Percentiles rank a stretch among this genome's conserved stretches.
These are phyloP conservation scores for Mortierella sp. DNA, from an alignment of 371 early-diverging fungal species.

Conservation along the genomic window DNA sequence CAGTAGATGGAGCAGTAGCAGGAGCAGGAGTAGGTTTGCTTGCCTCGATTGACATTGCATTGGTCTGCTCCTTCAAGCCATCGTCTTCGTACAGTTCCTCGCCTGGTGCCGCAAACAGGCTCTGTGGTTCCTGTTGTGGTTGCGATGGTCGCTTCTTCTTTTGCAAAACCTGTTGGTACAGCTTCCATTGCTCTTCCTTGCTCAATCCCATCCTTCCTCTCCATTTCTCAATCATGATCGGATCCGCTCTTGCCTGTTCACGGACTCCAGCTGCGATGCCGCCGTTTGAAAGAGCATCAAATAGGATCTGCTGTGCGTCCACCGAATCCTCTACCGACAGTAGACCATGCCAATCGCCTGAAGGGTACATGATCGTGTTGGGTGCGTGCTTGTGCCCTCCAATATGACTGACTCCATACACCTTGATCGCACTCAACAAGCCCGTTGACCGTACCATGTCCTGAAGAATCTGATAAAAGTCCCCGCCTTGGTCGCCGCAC, in stretches of 20 bases:
- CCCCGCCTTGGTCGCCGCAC: constrained; percentile 46
- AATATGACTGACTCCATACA: constrained; percentile 50
- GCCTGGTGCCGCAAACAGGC: constrained; percentile 42
- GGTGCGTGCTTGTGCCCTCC: constrained; percentile 52
- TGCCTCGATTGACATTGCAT: constrained; percentile 30
- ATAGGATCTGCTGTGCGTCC: constrained; percentile 48
- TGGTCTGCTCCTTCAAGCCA: constrained; percentile 39
- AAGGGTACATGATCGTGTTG: constrained; percentile 54
- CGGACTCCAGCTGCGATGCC: constrained; percentile 39
- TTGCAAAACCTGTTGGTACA: constrained; percentile 27
- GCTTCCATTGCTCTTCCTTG: constrained; percentile 32
- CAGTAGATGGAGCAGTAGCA: not conserved
- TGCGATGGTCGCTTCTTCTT: constrained; percentile 13
- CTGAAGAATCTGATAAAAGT: constrained; percentile 34
- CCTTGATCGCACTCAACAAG: constrained; percentile 32
- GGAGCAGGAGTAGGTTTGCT: constrained; percentile 1
- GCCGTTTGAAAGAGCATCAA: constrained; percentile 42
- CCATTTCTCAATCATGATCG: constrained; percentile 49
- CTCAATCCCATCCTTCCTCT: constrained; percentile 43
- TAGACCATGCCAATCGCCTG: constrained; percentile 51
- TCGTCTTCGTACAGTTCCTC: constrained; percentile 49
- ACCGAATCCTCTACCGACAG: constrained; percentile 32
- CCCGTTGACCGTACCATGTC: constrained; percentile 49
- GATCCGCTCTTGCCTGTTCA: constrained; percentile 15
- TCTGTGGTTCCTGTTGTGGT: constrained; percentile 7